These are phyloP conservation scores for Marsdenia floribunda DNA, from an alignment of 257 asterid species.

Conservation along the genomic window DNA sequence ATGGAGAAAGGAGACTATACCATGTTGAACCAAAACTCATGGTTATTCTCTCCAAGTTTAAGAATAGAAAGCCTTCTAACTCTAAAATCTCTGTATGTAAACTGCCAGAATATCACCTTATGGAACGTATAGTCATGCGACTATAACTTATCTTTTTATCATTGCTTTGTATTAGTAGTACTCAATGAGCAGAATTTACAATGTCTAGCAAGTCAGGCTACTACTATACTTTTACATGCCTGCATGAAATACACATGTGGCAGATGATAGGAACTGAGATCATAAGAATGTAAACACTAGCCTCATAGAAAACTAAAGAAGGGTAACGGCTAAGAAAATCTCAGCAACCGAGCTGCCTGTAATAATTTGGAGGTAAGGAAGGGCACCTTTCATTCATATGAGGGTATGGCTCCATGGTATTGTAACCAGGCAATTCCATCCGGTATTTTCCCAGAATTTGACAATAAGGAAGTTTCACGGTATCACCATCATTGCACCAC, in stretches of 20 bases:
- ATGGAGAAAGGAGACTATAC: not conserved
- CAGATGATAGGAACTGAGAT: not conserved
- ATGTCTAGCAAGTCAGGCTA: not conserved
- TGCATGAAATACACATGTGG: not conserved
- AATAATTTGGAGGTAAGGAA: slow-evolving; percentile 63
- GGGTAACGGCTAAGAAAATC: not conserved
- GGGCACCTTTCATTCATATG: slow-evolving; percentile 94
- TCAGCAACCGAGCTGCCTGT: slow-evolving; percentile 77
- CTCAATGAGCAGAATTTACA: not conserved
- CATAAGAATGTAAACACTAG: not conserved
- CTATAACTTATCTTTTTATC: not conserved
- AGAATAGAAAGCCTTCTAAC: too few relatives aligned
- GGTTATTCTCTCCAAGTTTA: not conserved
- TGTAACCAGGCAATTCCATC: slow-evolving; percentile 83
- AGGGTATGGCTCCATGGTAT: slow-evolving; percentile 59
- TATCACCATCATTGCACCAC: slow-evolving; percentile 92
- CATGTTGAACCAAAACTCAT: not conserved
- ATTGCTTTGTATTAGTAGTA: not conserved
- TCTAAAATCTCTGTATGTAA: not conserved
- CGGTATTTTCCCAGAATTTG: slow-evolving; percentile 73
- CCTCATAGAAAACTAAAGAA: not conserved
- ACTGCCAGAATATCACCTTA: not conserved
- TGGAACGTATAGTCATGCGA: not conserved
- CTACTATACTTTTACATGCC: not conserved
- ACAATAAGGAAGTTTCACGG: slow-evolving; percentile 74